Conservation (phyloP, 352 stramenopile genomes). For the Globisporangium cylindrosporum region DNA sequence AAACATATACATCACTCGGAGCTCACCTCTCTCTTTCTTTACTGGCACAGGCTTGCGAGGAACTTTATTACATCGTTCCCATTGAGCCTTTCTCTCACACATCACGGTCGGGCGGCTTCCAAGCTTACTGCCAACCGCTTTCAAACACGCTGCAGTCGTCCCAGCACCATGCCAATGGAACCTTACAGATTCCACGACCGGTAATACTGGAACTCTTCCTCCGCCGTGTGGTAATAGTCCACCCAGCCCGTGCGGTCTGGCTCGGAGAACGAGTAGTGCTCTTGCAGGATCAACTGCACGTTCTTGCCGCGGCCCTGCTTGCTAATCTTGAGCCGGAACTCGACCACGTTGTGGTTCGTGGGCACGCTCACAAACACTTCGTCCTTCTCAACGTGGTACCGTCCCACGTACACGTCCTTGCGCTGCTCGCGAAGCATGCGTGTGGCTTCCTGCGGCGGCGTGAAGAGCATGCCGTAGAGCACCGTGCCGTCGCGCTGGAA, state of each 20-base stretch:
- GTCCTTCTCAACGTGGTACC: conserved; percentile 64
- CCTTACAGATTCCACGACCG: conserved; percentile 58
- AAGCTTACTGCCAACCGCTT: not conserved
- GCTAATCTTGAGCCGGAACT: conserved; percentile 64
- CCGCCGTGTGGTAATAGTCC: conserved; percentile 63
- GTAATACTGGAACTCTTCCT: conserved; percentile 80
- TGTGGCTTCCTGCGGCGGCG: conserved; percentile 53
- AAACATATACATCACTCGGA: not conserved
- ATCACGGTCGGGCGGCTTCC: not conserved
- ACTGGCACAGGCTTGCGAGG: not conserved
- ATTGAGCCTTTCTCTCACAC: not conserved
- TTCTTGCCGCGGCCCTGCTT: conserved; percentile 48
- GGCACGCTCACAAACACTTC: conserved; percentile 66
- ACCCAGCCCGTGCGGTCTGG: conserved; percentile 61
- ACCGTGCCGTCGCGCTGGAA: conserved; percentile 74
- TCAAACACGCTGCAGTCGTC: not conserved
- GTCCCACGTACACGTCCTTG: conserved; percentile 52
- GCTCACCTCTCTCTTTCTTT: not conserved
- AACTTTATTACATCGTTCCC: not conserved
- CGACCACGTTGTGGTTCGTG: conserved; percentile 64
- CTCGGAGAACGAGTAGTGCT: conserved; percentile 74
- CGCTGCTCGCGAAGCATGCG: conserved; percentile 23
- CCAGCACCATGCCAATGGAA: not conserved
- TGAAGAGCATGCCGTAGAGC: conserved; percentile 79
- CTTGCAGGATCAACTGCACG: conserved; percentile 54